Percentiles rank a stretch among this genome's conserved stretches.
Evolutionary conservation across 2,329 filamentous ascomycete species (phyloP).

Genomic region (Coleophoma eucalyptorum): DNA sequence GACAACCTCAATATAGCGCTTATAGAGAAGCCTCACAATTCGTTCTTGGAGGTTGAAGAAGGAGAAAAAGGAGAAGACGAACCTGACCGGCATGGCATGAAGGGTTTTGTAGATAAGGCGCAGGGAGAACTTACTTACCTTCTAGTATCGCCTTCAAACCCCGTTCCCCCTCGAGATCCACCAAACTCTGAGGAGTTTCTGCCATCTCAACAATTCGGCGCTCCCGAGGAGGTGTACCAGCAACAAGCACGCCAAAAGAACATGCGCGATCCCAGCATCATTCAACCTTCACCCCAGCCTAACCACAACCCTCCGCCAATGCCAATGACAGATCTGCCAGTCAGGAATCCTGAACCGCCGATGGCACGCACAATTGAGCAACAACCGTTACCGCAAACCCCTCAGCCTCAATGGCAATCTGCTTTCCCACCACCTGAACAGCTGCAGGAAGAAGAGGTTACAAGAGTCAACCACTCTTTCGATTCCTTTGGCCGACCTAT

Average conservation of each 20-base stretch:
- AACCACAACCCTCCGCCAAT: slow-evolving; percentile 58
- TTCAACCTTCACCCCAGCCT: slow-evolving; percentile 47
- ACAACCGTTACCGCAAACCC: slow-evolving; percentile 35
- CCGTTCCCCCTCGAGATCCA: slow-evolving; percentile 60
- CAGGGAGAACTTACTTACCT: slow-evolving; percentile 63
- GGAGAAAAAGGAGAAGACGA: slow-evolving; percentile 27
- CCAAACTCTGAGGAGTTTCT: slow-evolving; percentile 59
- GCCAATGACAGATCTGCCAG: slow-evolving; percentile 31
- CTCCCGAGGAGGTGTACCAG: slow-evolving; percentile 30
- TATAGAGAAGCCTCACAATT: slow-evolving; percentile 23
- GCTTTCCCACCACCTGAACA: slow-evolving; percentile 22
- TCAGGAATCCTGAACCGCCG: slow-evolving; percentile 37
- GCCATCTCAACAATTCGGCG: slow-evolving; percentile 40
- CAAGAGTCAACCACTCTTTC: slow-evolving; percentile 53
- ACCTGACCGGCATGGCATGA: slow-evolving; percentile 48
- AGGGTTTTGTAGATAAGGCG: slow-evolving; percentile 61
- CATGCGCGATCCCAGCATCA: slow-evolving; percentile 44
- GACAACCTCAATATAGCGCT: not conserved
- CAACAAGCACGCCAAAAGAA: slow-evolving; percentile 50
- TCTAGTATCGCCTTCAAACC: slow-evolving; percentile 65
- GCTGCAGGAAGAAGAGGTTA: slow-evolving; percentile 47
- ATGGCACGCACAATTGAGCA: slow-evolving; percentile 51
- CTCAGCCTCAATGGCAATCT: slow-evolving; percentile 31
- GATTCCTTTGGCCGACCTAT: slow-evolving; percentile 54
- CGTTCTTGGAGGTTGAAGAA: slow-evolving; percentile 38